Evolutionary conservation across 495 filamentous ascomycete genomes (phyloP).

Genomic region (Friedmanniomyces simplex): DNA sequence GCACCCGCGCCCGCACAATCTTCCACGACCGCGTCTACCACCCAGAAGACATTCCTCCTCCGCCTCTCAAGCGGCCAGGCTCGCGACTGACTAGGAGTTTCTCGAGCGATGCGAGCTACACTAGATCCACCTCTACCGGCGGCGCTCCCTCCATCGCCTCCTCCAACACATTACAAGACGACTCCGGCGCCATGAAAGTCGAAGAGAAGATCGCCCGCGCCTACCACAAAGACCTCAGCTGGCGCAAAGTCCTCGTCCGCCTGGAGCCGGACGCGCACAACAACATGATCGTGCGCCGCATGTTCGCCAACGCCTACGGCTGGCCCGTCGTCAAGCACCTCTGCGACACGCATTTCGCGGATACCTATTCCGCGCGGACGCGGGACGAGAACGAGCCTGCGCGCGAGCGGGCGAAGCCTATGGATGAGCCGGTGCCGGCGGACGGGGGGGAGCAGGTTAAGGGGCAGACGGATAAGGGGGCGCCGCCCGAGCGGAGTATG

Average conservation of each 20-base stretch:
- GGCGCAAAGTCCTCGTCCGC: slow-evolving; percentile 92
- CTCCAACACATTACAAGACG: too few relatives aligned
- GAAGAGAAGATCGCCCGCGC: slow-evolving; percentile 96
- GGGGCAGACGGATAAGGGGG: slow-evolving; percentile 52
- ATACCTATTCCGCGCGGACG: slow-evolving; percentile 47
- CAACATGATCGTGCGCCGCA: slow-evolving; percentile 90
- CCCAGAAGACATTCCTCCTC: slow-evolving; percentile 80
- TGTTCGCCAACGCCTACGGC: slow-evolving; percentile 94
- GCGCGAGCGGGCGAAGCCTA: slow-evolving; percentile 41
- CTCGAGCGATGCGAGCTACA: slow-evolving; percentile 29
- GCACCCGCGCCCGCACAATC: slow-evolving; percentile 77
- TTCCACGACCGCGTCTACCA: slow-evolving; percentile 96
- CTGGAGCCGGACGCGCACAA: slow-evolving; percentile 97
- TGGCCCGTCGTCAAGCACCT: slow-evolving; percentile 95
- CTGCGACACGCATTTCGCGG: slow-evolving; percentile 83
- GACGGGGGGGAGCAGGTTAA: slow-evolving; percentile 45
- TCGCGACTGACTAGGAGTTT: slow-evolving; percentile 34
- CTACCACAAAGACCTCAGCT: slow-evolving; percentile 79
- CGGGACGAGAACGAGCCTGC: slow-evolving; percentile 47
- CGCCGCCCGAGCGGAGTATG: slow-evolving; percentile 54
- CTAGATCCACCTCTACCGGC: too few relatives aligned
- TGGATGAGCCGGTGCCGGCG: slow-evolving; percentile 25
- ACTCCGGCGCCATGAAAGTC: slow-evolving; percentile 56
- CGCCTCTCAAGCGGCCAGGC: slow-evolving; percentile 45
- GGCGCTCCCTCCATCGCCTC: too few relatives aligned